Evolutionary conservation across 345 rosid genomes (phyloP).

Genomic region (Hypericum androsaemum): DNA sequence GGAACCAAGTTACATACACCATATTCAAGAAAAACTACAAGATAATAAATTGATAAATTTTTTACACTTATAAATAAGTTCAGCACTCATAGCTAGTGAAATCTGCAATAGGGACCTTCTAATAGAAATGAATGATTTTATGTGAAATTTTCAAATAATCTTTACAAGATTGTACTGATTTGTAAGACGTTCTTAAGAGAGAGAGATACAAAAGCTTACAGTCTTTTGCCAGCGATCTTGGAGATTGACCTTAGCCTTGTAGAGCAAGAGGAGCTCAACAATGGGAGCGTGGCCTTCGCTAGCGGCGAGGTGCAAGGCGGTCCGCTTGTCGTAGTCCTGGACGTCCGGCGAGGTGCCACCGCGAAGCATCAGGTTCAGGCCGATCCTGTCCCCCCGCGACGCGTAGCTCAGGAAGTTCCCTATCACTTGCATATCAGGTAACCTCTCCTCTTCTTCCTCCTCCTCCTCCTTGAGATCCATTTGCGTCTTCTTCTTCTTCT

Average conservation of each 20-base stretch:
- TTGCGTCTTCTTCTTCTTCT: no score
- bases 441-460: no score
- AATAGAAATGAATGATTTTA: no score
- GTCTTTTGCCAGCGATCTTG: slow-evolving; percentile 48
- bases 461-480: no score
- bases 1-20: no score
- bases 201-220: slow-evolving; percentile 18
- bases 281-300: slow-evolving; percentile 58
- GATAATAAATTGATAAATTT: no score
- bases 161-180: no score
- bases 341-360: slow-evolving; percentile 43
- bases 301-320: slow-evolving; percentile 57
- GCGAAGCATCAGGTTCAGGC: slow-evolving; percentile 53
- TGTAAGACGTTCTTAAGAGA: not conserved
- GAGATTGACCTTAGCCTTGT: slow-evolving; percentile 47
- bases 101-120: no score
- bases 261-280: slow-evolving; percentile 50
- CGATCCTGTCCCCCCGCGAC: slow-evolving; percentile 52
- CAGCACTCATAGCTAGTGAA: no score
- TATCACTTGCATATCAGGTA: slow-evolving; percentile 41
- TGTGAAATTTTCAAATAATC: no score
- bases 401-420: slow-evolving; percentile 57
- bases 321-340: slow-evolving; percentile 50
- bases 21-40: no score
- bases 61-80: no score